Percentiles rank a stretch among this genome's conserved stretches.
Conservation (phyloP, 2,329 filamentous ascomycete species). For the Fusarium robinianum region DNA sequence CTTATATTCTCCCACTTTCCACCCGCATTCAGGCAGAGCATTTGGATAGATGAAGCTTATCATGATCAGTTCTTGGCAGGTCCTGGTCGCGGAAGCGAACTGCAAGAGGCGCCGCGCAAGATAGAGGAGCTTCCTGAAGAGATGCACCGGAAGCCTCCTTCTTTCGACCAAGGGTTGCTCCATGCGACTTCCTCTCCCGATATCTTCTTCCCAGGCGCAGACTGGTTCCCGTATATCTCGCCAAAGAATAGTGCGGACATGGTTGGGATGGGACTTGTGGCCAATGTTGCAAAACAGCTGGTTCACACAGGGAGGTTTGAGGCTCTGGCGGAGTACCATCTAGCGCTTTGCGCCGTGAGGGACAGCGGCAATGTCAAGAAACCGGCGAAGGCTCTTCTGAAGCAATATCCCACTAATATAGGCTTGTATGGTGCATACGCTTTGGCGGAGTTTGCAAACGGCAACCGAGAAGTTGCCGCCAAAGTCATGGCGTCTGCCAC, state of each 20-base stretch:
- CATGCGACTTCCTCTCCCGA: conserved; percentile 49
- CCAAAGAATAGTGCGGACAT: conserved; percentile 29
- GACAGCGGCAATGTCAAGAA: conserved; percentile 65
- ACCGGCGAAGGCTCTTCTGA: conserved; percentile 74
- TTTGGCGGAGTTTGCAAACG: conserved; percentile 66
- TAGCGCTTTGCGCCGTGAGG: conserved; percentile 67
- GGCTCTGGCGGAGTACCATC: conserved; percentile 66
- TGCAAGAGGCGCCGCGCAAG: background rate
- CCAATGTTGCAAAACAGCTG: conserved; percentile 62
- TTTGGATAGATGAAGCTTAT: conserved; percentile 39
- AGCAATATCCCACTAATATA: conserved; percentile 64
- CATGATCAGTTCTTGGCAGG: conserved; percentile 40
- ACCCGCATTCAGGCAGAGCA: conserved; percentile 42
- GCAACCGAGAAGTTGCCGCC: conserved; percentile 60
- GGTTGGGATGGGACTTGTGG: conserved; percentile 53
- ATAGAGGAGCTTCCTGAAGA: conserved; percentile 26
- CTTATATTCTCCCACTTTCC: conserved; percentile 70
- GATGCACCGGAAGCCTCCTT: conserved; percentile 31
- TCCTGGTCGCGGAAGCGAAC: conserved; percentile 1
- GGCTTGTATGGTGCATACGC: conserved; percentile 80
- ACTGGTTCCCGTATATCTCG: conserved; percentile 52
- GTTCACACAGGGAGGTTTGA: conserved; percentile 46
- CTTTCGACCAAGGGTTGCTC: conserved; percentile 40
- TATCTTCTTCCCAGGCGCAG: conserved; percentile 54
- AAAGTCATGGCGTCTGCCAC: conserved; percentile 71